Evolutionary conservation across 176 grass and related monocot species (phyloP).

Genomic region (Hyparrhenia diplandra): DNA sequence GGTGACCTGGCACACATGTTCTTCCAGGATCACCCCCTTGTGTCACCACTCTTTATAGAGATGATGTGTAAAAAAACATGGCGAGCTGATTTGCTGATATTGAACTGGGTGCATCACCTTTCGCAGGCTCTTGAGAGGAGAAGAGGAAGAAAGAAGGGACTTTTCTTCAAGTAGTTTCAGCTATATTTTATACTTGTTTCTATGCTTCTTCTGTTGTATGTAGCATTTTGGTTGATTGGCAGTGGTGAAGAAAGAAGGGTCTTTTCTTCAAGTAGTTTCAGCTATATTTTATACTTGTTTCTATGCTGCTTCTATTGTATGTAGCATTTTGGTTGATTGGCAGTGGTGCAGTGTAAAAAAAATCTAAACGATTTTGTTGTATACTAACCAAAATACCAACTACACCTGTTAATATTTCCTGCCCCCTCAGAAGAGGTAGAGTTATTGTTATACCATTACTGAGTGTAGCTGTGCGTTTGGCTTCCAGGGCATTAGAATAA

Average conservation of each 20-base stretch:
- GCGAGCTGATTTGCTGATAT: not conserved
- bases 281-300: not conserved
- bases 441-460: not conserved
- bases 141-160: constrained; percentile 59
- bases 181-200: not conserved
- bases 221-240: constrained; percentile 11
- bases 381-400: no score
- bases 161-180: constrained; percentile 82
- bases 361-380: not conserved
- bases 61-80: not conserved
- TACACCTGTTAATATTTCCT: not conserved
- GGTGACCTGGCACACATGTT: not conserved
- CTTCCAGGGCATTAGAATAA: no score
- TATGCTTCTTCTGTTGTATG: constrained; percentile 3
- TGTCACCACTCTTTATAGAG: not conserved
- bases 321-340: constrained; percentile 11
- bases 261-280: constrained; percentile 83
- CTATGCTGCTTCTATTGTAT: not conserved
- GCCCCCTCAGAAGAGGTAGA: not conserved
- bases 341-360: constrained; percentile 16
- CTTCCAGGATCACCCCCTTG: no score
- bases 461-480: not conserved
- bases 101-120: not conserved
- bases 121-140: constrained; percentile 83
- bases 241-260: no score